Percentiles rank a stretch among this genome's conserved stretches.
phyloP scores from a whole-genome alignment of 1,284 basidiomycete species.

The Schizophyllum amplum region DNA sequence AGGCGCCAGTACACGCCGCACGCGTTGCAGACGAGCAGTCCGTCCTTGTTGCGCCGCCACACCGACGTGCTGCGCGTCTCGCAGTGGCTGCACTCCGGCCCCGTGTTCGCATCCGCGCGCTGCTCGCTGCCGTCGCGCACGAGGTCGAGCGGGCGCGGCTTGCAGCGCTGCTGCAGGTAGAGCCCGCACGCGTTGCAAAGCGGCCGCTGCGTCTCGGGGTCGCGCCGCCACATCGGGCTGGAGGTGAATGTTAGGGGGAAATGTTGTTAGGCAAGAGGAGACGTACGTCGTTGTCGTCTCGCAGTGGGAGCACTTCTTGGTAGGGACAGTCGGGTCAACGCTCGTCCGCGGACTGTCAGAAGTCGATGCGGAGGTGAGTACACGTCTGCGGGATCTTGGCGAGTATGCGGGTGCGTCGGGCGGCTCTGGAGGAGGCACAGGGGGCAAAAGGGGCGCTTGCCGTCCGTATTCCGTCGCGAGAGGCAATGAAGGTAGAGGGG shows the following conservation, averaged over 20 bases:
- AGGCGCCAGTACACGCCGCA: too few species aligned
- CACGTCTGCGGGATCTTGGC: too few species aligned
- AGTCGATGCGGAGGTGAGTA: too few species aligned
- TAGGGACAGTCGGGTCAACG: too few species aligned
- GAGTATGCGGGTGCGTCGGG: too few species aligned
- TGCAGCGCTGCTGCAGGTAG: neutral
- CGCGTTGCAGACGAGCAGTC: conserved; percentile 12
- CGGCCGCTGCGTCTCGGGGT: neutral
- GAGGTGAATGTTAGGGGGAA: too few species aligned
- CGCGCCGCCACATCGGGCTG: neutral
- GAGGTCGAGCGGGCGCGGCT: neutral
- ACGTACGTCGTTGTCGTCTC: neutral
- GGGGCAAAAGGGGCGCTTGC: too few species aligned
- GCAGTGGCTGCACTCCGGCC: neutral
- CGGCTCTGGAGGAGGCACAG: too few species aligned
- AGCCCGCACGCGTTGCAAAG: neutral
- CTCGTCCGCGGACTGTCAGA: too few species aligned
- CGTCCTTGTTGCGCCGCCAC: conserved; percentile 11
- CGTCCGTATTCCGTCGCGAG: too few species aligned
- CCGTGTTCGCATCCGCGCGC: neutral
- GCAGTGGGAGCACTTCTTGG: neutral
- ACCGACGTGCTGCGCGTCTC: conserved; percentile 6
- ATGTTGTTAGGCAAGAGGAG: too few species aligned
- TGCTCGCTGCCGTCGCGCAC: conserved; percentile 3
- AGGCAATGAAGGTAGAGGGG: too few species aligned